These are phyloP conservation scores for Saccharomyces pastorianus DNA, from an alignment of 1,139 yeast genomes.

Conservation along the genomic window DNA sequence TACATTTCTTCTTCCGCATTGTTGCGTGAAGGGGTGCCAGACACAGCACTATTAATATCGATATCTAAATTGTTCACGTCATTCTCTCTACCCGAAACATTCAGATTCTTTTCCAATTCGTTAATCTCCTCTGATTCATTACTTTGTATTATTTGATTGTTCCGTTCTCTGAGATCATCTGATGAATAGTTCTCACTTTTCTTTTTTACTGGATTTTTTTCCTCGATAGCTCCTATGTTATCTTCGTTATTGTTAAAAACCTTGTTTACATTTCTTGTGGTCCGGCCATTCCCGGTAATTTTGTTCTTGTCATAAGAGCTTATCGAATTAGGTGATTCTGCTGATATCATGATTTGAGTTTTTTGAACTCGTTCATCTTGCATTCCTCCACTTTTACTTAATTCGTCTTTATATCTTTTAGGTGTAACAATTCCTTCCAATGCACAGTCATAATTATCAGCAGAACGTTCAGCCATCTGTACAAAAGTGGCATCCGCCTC, in stretches of 20 bases:
- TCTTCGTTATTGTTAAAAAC: background rate
- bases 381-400: background rate
- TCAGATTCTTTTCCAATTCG: background rate
- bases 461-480: background rate
- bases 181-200: background rate
- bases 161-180: background rate
- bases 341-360: background rate
- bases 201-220: background rate
- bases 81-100: background rate
- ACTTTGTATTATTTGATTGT: background rate
- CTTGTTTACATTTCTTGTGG: background rate
- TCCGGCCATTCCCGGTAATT: background rate
- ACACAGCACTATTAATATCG: background rate
- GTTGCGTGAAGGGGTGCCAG: background rate
- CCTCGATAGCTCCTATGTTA: background rate
- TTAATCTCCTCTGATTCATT: background rate
- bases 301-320: background rate
- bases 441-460: background rate
- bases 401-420: background rate
- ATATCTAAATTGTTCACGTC: background rate
- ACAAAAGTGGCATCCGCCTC: slow-evolving; percentile 3
- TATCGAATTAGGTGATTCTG: background rate
- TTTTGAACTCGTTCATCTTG: background rate
- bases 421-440: background rate
- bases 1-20: slow-evolving; percentile 4